These are phyloP conservation scores for Rubia occidens DNA, from an alignment of 305 asterid species.

Conservation along the genomic window DNA sequence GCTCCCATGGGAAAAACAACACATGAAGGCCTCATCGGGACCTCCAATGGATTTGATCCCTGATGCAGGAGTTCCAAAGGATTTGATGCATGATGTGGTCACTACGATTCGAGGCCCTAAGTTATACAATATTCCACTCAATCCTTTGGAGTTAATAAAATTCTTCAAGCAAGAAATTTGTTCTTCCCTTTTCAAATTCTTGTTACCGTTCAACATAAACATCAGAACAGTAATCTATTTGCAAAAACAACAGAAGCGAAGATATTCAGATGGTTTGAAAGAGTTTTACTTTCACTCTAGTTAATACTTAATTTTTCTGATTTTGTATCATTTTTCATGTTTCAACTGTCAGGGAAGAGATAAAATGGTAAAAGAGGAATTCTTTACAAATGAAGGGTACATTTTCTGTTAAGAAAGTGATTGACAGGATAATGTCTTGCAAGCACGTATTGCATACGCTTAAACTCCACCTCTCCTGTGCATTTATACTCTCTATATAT, in stretches of 20 bases:
- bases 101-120: not conserved
- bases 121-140: not conserved
- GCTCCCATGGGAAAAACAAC: conserved; percentile 76
- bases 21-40: conserved; percentile 33
- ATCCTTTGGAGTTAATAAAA: not conserved
- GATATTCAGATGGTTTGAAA: not conserved
- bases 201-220: not conserved
- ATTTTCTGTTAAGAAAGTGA: not conserved
- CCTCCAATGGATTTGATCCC: conserved; percentile 27
- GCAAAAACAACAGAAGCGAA: too few species aligned
- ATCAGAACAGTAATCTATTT: not conserved
- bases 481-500: conserved; percentile 41
- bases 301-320: not conserved
- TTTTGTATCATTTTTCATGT: not conserved
- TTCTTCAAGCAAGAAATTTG: not conserved
- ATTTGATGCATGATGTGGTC: conserved; percentile 8
- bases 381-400: not conserved
- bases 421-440: too few species aligned
- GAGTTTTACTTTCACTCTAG: not conserved
- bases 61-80: conserved; percentile 27
- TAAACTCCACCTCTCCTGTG: conserved; percentile 13
- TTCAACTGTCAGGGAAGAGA: not conserved
- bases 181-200: not conserved
- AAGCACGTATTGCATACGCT: too few species aligned
- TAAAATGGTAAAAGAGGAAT: not conserved